phyloP scores from a whole-genome alignment of 805 yeast species.

The Torulaspora delbrueckii region DNA sequence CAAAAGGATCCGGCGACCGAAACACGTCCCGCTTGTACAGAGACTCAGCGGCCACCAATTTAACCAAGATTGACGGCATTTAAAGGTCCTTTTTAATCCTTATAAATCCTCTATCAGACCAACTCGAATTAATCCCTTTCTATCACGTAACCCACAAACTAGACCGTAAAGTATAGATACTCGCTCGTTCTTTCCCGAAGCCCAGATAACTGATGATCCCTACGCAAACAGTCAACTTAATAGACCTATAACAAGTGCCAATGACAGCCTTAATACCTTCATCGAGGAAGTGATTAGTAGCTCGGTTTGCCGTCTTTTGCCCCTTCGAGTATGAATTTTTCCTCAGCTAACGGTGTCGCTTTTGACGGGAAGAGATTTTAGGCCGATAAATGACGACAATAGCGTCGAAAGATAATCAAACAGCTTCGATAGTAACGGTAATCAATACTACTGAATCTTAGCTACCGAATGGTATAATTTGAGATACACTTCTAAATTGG shows the following conservation, averaged over 20 bases:
- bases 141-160: neutral
- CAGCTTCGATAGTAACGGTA: neutral
- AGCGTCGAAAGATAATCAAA: neutral
- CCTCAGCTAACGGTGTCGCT: neutral
- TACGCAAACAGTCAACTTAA: neutral
- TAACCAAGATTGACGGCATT: constrained; percentile 48
- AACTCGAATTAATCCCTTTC: neutral
- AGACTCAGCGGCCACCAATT: constrained; percentile 92
- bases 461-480: neutral
- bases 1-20: constrained; percentile 96
- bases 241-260: neutral
- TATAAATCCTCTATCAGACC: too few species aligned
- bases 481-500: too few species aligned
- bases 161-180: neutral
- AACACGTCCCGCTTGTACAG: constrained; percentile 92
- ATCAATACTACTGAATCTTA: neutral
- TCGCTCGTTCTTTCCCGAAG: neutral
- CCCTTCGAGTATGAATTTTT: neutral
- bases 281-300: neutral
- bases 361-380: neutral
- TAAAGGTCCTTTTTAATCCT: neutral
- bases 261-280: neutral
- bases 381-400: neutral
- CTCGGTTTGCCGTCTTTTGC: neutral
- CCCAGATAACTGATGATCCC: neutral